These are phyloP conservation scores for Zygotorulaspora florentina DNA, from an alignment of 805 yeast genomes.

Conservation along the genomic window DNA sequence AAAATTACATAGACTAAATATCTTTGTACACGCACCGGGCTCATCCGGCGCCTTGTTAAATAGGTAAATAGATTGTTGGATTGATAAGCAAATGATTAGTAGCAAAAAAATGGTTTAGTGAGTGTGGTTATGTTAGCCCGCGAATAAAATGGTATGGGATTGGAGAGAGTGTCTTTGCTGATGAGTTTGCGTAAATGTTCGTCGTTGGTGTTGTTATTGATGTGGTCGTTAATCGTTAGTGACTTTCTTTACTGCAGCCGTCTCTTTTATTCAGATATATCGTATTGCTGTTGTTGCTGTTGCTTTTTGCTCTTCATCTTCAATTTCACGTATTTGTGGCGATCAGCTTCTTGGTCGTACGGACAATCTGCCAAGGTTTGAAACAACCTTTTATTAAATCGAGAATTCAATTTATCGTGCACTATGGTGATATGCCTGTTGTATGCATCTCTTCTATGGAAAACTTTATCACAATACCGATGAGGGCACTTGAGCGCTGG, in stretches of 20 bases:
- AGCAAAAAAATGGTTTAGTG: no score
- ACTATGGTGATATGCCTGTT: slow-evolving; percentile 51
- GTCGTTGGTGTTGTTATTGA: not conserved
- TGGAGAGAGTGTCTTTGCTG: no score
- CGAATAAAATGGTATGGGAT: no score
- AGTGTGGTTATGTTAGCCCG: no score
- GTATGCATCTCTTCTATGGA: slow-evolving; percentile 51
- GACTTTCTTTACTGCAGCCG: no score
- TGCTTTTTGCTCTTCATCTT: slow-evolving; percentile 11
- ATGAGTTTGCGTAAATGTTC: not conserved
- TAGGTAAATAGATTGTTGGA: no score
- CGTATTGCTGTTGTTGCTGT: not conserved
- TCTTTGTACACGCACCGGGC: no score
- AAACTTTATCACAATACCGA: slow-evolving; percentile 43
- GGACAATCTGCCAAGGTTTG: slow-evolving; percentile 29
- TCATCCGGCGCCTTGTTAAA: no score
- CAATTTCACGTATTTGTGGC: slow-evolving; percentile 11
- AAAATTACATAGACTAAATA: no score
- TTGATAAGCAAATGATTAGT: no score
- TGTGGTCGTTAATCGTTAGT: not conserved
- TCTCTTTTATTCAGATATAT: not conserved
- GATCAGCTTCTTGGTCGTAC: slow-evolving; percentile 12
- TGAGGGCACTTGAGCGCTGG: slow-evolving; percentile 34
- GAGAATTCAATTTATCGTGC: slow-evolving; percentile 40
- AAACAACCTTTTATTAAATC: slow-evolving; percentile 39